Conservation (phyloP, 1,139 yeast species). For the Candida sp. region DNA sequence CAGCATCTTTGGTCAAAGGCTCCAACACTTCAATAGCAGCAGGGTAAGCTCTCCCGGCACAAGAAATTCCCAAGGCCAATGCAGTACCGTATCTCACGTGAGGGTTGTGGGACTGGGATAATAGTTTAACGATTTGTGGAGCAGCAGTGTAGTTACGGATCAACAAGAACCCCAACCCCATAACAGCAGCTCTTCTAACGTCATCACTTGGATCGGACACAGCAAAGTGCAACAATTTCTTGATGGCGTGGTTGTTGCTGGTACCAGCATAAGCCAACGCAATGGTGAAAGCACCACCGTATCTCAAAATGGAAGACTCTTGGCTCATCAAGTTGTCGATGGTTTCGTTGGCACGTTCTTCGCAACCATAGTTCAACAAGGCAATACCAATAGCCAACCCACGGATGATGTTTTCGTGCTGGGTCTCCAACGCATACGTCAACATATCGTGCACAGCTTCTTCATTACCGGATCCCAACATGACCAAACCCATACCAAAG, state of each 20-base stretch:
- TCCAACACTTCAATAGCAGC: slow-evolving; percentile 93
- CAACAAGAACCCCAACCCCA: slow-evolving; percentile 91
- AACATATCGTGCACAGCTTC: slow-evolving; percentile 82
- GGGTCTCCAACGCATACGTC: slow-evolving; percentile 92
- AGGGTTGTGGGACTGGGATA: slow-evolving; percentile 95
- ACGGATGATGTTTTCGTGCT: slow-evolving; percentile 94
- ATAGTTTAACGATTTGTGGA: slow-evolving; percentile 92
- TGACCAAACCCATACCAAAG: slow-evolving; percentile 92
- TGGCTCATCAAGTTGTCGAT: slow-evolving; percentile 72
- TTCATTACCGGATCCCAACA: slow-evolving; percentile 91
- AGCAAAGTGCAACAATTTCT: slow-evolving; percentile 86
- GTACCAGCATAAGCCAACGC: slow-evolving; percentile 99
- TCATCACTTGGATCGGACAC: slow-evolving; percentile 98
- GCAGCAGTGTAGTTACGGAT: slow-evolving; percentile 92
- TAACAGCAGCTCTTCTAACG: slow-evolving; percentile 96
- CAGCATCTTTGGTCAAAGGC: slow-evolving; percentile 92
- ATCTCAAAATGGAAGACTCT: slow-evolving; percentile 86
- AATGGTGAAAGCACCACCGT: slow-evolving; percentile 94
- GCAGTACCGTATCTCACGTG: slow-evolving; percentile 99
- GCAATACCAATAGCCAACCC: slow-evolving; percentile 93
- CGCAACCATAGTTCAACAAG: slow-evolving; percentile 83
- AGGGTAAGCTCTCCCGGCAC: slow-evolving; percentile 92
- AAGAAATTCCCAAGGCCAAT: slow-evolving; percentile 94
- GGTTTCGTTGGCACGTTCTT: slow-evolving; percentile 76
- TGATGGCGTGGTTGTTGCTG: slow-evolving; percentile 86